A percentile compares a stretch with the other conserved stretches of the same genome.
Evolutionary conservation across 768 basidiomycete species (phyloP).

Genomic region (Suillus clintonianus): DNA sequence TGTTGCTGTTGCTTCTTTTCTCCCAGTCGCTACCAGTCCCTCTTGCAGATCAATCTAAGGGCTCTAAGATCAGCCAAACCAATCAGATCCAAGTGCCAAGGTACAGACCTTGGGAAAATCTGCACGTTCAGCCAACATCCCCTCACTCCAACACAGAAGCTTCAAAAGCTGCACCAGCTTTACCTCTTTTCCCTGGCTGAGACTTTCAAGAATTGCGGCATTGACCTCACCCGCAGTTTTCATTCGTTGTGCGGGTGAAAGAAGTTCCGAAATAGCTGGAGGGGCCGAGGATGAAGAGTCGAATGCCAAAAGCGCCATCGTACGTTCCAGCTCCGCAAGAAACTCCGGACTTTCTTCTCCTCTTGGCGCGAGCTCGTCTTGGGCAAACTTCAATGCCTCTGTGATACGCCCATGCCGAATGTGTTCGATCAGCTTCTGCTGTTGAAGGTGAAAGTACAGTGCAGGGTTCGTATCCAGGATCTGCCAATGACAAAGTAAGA

Average conservation of each 20-base stretch:
- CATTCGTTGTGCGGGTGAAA: constrained; percentile 86
- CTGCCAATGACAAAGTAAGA: constrained; percentile 46
- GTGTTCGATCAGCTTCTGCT: constrained; percentile 93
- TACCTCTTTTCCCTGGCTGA: constrained; percentile 91
- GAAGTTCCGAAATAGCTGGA: constrained; percentile 74
- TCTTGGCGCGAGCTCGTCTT: constrained; percentile 90
- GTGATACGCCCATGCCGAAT: constrained; percentile 80
- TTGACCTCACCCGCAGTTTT: constrained; percentile 97
- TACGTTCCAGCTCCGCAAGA: constrained; percentile 86
- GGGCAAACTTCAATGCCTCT: constrained; percentile 89
- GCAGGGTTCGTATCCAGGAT: constrained; percentile 95
- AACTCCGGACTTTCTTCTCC: constrained; percentile 96
- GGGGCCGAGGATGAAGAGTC: constrained; percentile 53
- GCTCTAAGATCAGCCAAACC: constrained; percentile 24
- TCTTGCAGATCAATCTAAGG: constrained; percentile 32
- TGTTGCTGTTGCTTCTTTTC: constrained; percentile 2
- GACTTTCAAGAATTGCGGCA: constrained; percentile 88
- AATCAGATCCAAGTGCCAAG: constrained; percentile 19
- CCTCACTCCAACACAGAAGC: constrained; percentile 88
- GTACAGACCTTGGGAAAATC: constrained; percentile 75
- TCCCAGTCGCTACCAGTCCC: constrained; percentile 18
- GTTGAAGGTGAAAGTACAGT: constrained; percentile 93
- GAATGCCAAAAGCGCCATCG: constrained; percentile 91
- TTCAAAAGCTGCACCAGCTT: constrained; percentile 83
- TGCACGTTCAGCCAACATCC: constrained; percentile 69